Evolutionary conservation across 2,329 filamentous ascomycete species (phyloP), one percentile per base, ranked within the genome.

Genomic region (Pseudogymnoascus sp.): DNA sequence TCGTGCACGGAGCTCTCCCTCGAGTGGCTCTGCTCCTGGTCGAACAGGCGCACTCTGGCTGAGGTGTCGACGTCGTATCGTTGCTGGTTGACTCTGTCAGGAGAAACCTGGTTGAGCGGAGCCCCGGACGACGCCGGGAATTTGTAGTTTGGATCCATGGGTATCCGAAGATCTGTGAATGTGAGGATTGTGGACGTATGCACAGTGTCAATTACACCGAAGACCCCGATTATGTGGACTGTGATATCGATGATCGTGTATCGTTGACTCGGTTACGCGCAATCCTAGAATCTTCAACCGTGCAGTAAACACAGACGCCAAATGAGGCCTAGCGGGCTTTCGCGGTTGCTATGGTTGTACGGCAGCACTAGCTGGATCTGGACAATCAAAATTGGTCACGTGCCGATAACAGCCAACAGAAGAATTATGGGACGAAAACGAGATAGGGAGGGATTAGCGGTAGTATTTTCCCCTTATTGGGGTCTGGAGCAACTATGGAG

Each of bases 1-100:
- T 87, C 84, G 68, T 86, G 80, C 5, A 89, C 85, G 21, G 84
- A 83, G 69, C 82, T 85, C 65, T 85, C 83, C 66, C 84, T 80
- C 14, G 74, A 75, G 62, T 73, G 70, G 5, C 40, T 35, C 14
- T 63, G 59, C 37, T 61, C 61, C 42, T 64, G 64, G 21, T 63
- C 61, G 33, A 64, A 40, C 21, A n/a, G 61, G 47, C 24, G 62
- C 61, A 42, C 63, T 50, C 31, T 59, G 38, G 21, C 65, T 65
- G 16, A 61, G 61, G 1, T 67, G 42, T 14, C 68, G 64, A 61
- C 66, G 63, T 59, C 69, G 21, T 24, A 61, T 65, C 77, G 69
- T 65, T 74, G 76, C 67, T 80, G 77, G 71, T 88, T 87, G 64
- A 83, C 79, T 70, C 86, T 85, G 69, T 88, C 86, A 8, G 86